A percentile compares a stretch with the other conserved stretches of the same genome.
Conservation (phyloP, 1,139 yeast species). For the Hemisphaericaspora xylofermentans region DNA sequence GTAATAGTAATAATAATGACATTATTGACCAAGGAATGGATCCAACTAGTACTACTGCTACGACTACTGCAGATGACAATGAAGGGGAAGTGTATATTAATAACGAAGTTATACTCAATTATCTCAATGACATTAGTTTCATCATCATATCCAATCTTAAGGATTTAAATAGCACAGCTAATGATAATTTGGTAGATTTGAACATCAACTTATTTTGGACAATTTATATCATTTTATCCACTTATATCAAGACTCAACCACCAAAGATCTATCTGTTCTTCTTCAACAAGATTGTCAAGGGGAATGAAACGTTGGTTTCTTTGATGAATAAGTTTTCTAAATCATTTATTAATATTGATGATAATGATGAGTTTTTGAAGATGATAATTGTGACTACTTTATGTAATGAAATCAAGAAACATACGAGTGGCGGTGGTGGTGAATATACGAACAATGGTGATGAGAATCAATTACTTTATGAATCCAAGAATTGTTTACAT, state of each 20-base stretch:
- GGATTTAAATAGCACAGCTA: slow-evolving; percentile 13
- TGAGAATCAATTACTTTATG: slow-evolving; percentile 24
- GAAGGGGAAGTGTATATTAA: slow-evolving; percentile 20
- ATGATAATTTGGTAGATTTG: slow-evolving; percentile 22
- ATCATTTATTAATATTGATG: slow-evolving; percentile 21
- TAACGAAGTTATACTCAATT: slow-evolving; percentile 41
- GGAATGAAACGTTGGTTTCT: slow-evolving; percentile 14
- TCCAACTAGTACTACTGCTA: background rate
- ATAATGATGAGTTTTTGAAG: slow-evolving; percentile 28
- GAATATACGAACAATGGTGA: background rate
- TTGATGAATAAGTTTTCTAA: slow-evolving; percentile 31
- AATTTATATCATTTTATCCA: slow-evolving; percentile 41
- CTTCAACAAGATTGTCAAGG: slow-evolving; percentile 27
- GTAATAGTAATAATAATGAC: too few species aligned
- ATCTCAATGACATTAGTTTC: slow-evolving; percentile 45
- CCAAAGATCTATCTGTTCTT: slow-evolving; percentile 38
- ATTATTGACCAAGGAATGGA: background rate
- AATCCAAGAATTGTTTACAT: slow-evolving; percentile 43
- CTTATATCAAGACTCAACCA: slow-evolving; percentile 35
- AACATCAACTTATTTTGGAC: slow-evolving; percentile 42
- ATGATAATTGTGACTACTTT: slow-evolving; percentile 39
- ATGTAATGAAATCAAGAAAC: slow-evolving; percentile 41
- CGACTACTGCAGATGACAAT: background rate
- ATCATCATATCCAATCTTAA: slow-evolving; percentile 29
- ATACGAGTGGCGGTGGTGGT: slow-evolving; percentile 26